These are phyloP conservation scores for Thalassiosira ordinaria DNA, from an alignment of 352 stramenopile species.

Conservation along the genomic window DNA sequence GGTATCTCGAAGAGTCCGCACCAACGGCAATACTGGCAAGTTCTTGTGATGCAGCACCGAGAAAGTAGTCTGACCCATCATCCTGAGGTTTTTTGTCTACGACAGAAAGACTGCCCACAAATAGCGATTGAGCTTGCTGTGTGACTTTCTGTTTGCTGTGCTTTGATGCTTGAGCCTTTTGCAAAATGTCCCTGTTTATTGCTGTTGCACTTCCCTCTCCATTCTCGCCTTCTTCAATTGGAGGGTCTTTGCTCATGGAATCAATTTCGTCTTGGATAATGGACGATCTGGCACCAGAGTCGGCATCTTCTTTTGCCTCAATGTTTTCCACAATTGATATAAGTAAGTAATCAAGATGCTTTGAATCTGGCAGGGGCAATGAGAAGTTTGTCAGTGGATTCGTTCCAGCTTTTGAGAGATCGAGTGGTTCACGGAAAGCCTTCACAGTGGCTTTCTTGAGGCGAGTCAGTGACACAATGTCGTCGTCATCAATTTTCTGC, in stretches of 20 bases:
- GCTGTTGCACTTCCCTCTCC: slow-evolving; percentile 29
- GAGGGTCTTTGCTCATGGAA: background rate
- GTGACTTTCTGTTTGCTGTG: background rate
- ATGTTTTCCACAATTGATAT: slow-evolving; percentile 65
- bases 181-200: slow-evolving; percentile 41
- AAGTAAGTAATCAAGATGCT: slow-evolving; percentile 77
- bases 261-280: slow-evolving; percentile 15
- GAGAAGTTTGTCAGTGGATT: slow-evolving; percentile 32
- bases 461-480: slow-evolving; percentile 75
- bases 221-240: no score
- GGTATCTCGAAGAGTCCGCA: slow-evolving; percentile 79
- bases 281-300: no score
- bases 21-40: slow-evolving; percentile 77
- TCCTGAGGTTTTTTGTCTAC: slow-evolving; percentile 61
- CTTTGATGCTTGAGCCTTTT: slow-evolving; percentile 9
- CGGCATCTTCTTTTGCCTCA: slow-evolving; percentile 58
- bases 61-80: slow-evolving; percentile 77
- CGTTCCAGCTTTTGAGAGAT: slow-evolving; percentile 32
- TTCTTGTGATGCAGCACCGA: slow-evolving; percentile 74
- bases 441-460: slow-evolving; percentile 62
- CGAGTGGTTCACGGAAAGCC: slow-evolving; percentile 55
- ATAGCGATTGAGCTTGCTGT: slow-evolving; percentile 27
- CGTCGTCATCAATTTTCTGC: slow-evolving; percentile 68
- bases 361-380: slow-evolving; percentile 77
- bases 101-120: slow-evolving; percentile 48